Evolutionary conservation across 768 basidiomycete species (phyloP), one percentile per base, ranked within the genome.

Genomic region (Basidioascus undulatus): DNA sequence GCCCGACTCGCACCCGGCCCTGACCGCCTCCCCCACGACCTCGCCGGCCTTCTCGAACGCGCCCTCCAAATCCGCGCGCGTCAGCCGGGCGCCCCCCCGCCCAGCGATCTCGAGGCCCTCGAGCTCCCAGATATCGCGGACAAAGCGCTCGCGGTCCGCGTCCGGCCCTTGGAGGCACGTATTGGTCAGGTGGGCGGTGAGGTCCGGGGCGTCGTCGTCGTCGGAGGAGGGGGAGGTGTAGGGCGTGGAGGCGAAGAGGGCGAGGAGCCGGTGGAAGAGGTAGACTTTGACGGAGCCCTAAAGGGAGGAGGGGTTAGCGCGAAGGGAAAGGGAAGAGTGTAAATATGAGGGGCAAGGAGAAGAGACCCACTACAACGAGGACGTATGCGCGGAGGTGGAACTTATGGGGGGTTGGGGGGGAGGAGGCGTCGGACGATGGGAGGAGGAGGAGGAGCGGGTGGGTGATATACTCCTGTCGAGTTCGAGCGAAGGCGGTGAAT

Each of bases 331-430:
- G 8, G 5, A 21, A 19, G 6, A 6, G 7, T 15, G 35, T 40
- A 20, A 27, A 44, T 39, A 39, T 38, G 20, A 54, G 44, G 8
- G 45, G n/a, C n/a, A n/a, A n/a, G n/a, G n/a, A n/a, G 70, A 70
- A 8, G 76, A 70, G 19, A 83, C 65, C 46, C 72, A 79, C 44
- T n/a, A 49, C 57, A 16, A 61, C 48, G 32, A 63, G 52, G 35
- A 62, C 59, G 57, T 98, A 98, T 6, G 74, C 77, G 32, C 92
- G 70, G 33, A 98, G 66, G 57, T 98, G 92, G 57, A 96, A 96
- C 81, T 98, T 57, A 28, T 7, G 30, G 18, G 25, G 36, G 10
- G 34, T 35, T 21, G 10, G 11, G n/a, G 18, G 10, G 49, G 33
- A 5, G n/a, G 6, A 1, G 44, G 32, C 0, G 37, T 28, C 0